phyloP scores from a whole-genome alignment of 371 early-diverging fungal species.

The Mucor plumbeus region DNA sequence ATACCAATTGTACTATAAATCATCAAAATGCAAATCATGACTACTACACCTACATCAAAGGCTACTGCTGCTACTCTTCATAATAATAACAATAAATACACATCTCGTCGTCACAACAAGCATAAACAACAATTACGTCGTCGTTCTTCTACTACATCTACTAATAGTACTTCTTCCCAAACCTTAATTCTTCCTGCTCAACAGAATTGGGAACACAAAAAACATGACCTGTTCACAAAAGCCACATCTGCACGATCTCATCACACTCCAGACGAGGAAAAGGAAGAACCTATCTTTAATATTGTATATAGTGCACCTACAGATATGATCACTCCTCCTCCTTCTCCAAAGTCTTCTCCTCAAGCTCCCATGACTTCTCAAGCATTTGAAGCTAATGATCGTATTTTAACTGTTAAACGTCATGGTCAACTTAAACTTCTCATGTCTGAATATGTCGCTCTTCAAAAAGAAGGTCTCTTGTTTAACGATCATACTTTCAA shows the following conservation, averaged over 20 bases:
- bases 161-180: not conserved
- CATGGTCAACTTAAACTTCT: conserved; percentile 41
- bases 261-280: conserved; percentile 21
- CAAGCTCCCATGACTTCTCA: conserved; percentile 6
- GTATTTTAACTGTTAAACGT: conserved; percentile 39
- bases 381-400: conserved; percentile 35
- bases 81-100: conserved; percentile 10
- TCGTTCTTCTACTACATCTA: conserved; percentile 14
- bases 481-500: conserved; percentile 47
- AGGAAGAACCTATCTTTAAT: conserved; percentile 21
- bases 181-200: not conserved
- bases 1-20: conserved; percentile 8
- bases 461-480: conserved; percentile 40
- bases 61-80: conserved; percentile 13
- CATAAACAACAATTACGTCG: conserved; percentile 14
- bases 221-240: not conserved
- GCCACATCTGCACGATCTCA: conserved; percentile 9
- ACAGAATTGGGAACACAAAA: conserved; percentile 15
- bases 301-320: conserved; percentile 22
- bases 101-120: conserved; percentile 24
- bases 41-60: conserved; percentile 25
- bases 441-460: conserved; percentile 35
- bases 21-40: conserved; percentile 26
- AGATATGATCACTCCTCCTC: conserved; percentile 37
- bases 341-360: conserved; percentile 36